phyloP scores from a whole-genome alignment of 2,329 filamentous ascomycete genomes.

The Phoma sp. region DNA sequence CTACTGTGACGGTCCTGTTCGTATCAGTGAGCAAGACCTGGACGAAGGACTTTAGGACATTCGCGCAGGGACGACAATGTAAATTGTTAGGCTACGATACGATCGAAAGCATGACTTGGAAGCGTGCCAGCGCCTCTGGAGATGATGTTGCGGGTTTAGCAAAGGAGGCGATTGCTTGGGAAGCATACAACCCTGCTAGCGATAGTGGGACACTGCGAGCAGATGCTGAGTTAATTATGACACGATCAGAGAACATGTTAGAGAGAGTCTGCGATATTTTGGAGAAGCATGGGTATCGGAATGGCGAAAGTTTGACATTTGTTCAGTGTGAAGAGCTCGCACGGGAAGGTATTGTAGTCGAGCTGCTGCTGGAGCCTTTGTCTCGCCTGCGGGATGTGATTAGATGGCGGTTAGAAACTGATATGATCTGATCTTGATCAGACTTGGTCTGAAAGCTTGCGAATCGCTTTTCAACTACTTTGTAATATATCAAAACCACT shows the following conservation, averaged over 20 bases:
- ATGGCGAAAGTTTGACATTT: background rate
- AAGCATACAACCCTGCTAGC: background rate
- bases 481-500: too few species aligned
- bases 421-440: background rate
- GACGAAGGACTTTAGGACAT: slow-evolving; percentile 3
- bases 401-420: background rate
- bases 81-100: slow-evolving; percentile 8
- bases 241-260: background rate
- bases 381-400: background rate
- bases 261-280: background rate
- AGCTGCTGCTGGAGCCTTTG: background rate
- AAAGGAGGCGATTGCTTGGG: background rate
- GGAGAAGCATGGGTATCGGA: background rate
- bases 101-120: background rate
- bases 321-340: background rate
- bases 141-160: background rate
- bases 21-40: slow-evolving; percentile 5
- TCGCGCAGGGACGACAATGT: background rate
- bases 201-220: background rate
- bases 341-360: background rate
- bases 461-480: too few species aligned
- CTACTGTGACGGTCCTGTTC: slow-evolving; percentile 1
- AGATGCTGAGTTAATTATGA: background rate
- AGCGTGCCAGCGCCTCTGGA: background rate
- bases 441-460: too few species aligned